These are phyloP conservation scores for Delonix regia DNA, from an alignment of 306 rosid genomes.

Conservation along the genomic window DNA sequence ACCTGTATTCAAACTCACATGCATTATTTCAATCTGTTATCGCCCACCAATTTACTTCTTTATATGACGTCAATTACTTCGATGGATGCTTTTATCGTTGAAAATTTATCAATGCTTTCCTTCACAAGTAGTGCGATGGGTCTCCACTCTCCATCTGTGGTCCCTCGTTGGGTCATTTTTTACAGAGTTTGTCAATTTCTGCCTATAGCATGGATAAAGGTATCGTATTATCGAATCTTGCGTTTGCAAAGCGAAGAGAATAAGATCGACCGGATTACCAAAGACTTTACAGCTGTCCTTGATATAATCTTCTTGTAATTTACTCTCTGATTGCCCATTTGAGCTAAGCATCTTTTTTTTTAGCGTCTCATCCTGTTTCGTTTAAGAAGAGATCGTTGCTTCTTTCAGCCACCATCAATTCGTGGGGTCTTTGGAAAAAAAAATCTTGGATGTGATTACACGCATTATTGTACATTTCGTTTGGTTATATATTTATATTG, in stretches of 20 bases:
- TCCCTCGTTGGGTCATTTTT: conserved; percentile 34
- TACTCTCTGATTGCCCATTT: conserved; percentile 20
- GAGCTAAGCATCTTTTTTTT: conserved; percentile 24
- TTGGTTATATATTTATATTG: conserved; percentile 23
- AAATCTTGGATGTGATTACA: conserved; percentile 38
- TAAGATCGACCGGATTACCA: conserved; percentile 20
- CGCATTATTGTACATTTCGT: conserved; percentile 9
- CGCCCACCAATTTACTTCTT: conserved; percentile 19
- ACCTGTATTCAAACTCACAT: not conserved
- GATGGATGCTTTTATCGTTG: conserved; percentile 31
- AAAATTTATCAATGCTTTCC: conserved; percentile 22
- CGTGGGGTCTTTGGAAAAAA: conserved; percentile 33
- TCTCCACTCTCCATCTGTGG: conserved; percentile 44
- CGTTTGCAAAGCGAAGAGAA: not conserved
- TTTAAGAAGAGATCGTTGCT: not conserved
- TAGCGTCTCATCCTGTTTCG: not conserved
- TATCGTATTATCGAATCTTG: conserved; percentile 2
- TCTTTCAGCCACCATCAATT: conserved; percentile 18
- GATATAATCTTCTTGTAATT: conserved; percentile 9
- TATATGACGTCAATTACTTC: conserved; percentile 30
- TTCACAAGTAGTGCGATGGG: conserved; percentile 55
- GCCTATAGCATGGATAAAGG: not conserved
- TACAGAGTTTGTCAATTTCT: not conserved
- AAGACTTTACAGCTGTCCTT: conserved; percentile 40
- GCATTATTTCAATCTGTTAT: conserved; percentile 22